Conservation (phyloP, 202 grass and related monocot species). For the Tripidium arundinaceum region DNA sequence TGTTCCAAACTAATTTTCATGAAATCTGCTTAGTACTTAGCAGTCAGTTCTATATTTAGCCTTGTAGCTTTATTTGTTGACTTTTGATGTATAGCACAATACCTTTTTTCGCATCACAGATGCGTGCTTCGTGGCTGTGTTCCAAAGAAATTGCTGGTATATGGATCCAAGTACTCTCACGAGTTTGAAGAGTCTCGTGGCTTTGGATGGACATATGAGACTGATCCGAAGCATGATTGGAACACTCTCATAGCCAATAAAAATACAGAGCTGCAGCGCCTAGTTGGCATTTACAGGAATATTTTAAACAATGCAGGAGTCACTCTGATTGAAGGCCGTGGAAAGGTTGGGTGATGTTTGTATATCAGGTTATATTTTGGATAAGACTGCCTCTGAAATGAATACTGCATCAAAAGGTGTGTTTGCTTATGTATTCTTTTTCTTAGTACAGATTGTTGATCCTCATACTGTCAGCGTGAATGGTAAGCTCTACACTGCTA, state of each 20-base stretch:
- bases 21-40: no score
- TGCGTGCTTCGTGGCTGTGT: no score
- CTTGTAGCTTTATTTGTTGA: no score
- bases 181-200: no score
- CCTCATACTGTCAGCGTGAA: conserved; percentile 68
- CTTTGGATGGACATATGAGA: no score
- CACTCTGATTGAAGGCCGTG: conserved; percentile 74
- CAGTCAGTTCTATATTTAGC: no score
- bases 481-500: conserved; percentile 70
- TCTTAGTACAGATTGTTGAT: conserved; percentile 52
- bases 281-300: conserved; percentile 68
- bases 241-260: no score
- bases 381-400: conserved; percentile 11
- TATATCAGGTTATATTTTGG: conserved; percentile 27
- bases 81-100: no score
- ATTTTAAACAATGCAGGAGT: conserved; percentile 61
- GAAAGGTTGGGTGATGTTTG: conserved; percentile 59
- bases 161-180: no score
- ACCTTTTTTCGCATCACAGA: no score
- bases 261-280: conserved; percentile 67
- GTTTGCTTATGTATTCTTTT: conserved; percentile 21
- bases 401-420: neutral
- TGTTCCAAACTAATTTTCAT: neutral
- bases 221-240: no score
- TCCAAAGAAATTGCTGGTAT: no score